Evolutionary conservation across 2,329 filamentous ascomycete genomes (phyloP), one percentile per base, ranked within the genome.

Genomic region (Penicillium janthinellum): DNA sequence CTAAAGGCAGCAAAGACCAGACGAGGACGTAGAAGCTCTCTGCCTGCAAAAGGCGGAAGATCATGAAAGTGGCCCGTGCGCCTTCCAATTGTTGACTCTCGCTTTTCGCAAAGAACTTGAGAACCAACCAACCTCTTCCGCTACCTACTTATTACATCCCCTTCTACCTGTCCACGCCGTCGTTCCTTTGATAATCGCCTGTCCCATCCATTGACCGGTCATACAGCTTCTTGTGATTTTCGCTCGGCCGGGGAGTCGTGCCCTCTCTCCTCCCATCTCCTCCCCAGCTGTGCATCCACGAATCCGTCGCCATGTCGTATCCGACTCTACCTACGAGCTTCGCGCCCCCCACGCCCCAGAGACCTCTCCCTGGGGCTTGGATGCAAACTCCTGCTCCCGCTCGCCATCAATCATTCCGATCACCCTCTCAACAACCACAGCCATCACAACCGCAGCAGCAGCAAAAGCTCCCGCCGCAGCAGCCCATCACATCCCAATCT

Each of bases 361-460:
- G 75, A 70, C 72, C 76, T 56, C 72, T 78, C 59, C 73, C 78
- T 64, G 76, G 78, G 55, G 73, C 76, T 57, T 79, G 73, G 70
- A 71, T 80, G 64, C 70, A 77, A 67, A 73, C 78, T 64, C 72
- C 75, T 59, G 73, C 79, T 62, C 63, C 71, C 64, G 74, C 60
- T 67, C 73, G 67, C 63, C 75, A 67, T 74, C 76, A 63, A 7
- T 15, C 55, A 10, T 55, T 56, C 22, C 53, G 45, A 31, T 59
- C 61, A 37, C 52, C 66, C 50, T 25, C 54, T 44, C 50, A 53
- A 25, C 51, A 57, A 34, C 55, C 37, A 17, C 52, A 38, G 22
- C 52, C 38, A 22, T 41, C 61, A 25, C 51, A 64, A 49, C 35
- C 44, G 42, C 48, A 34, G 22, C 50, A 56, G 39, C 22, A 15